A percentile compares a stretch with the other conserved stretches of the same genome.
Evolutionary conservation across 768 basidiomycete genomes (phyloP).

Genomic region (Leccinum barrowsii): DNA sequence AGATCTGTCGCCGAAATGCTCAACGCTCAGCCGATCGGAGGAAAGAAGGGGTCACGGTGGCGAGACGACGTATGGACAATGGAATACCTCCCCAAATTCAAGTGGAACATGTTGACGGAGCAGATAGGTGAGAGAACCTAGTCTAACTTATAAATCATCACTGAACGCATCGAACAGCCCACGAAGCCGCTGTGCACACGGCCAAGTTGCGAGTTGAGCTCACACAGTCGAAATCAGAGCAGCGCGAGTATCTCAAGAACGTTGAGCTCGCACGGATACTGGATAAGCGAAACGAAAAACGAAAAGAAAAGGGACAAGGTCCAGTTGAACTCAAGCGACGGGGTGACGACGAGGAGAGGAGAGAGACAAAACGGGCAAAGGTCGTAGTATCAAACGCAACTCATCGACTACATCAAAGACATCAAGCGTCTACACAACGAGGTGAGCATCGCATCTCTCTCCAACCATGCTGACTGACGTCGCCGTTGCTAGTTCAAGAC

Average conservation of each 20-base stretch:
- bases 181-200: conserved; percentile 85
- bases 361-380: conserved; percentile 16
- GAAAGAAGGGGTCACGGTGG: conserved; percentile 88
- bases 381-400: background rate
- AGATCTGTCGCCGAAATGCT: conserved; percentile 90
- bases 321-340: conserved; percentile 30
- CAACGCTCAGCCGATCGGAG: conserved; percentile 93
- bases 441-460: too few species aligned
- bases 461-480: too few species aligned
- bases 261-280: conserved; percentile 89
- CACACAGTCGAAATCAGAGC: conserved; percentile 82
- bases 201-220: conserved; percentile 91
- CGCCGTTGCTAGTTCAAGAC: too few species aligned
- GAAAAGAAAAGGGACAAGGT: conserved; percentile 54
- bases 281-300: conserved; percentile 73
- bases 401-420: too few species aligned
- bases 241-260: conserved; percentile 88
- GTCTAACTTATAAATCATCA: background rate
- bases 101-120: conserved; percentile 98
- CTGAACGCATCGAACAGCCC: conserved; percentile 50
- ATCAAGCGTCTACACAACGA: too few species aligned
- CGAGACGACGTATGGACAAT: conserved; percentile 99
- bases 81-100: conserved; percentile 97
- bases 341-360: conserved; percentile 5
- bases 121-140: conserved; percentile 80